Base-by-base conservation (phyloP, 192 early-diverging fungal genomes). In the Dimargaris xerosporica region DNA sequence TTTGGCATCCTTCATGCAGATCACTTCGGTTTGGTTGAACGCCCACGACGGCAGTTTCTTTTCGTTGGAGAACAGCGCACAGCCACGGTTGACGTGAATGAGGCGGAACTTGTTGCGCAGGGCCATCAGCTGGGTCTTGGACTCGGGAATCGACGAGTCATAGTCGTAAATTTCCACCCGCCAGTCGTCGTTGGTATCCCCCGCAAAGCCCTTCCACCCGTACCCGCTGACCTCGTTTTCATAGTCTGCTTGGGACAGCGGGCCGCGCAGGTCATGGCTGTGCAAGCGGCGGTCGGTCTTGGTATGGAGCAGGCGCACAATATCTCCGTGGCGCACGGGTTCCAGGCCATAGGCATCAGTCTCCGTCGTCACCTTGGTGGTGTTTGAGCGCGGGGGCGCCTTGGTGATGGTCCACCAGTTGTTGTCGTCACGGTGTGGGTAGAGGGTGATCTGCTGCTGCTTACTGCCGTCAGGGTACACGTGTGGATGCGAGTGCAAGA, bases 131-230 rank as follows among this genome's bases (percentile, higher is more conserved):
- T 66, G 61, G n/a, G 75, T 69, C 28, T 74, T 74, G 28, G 80
- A 66, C 51, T 75, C 75, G 7, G 75, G 62, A 21, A 75, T 73
- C 15, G 66, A 66, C 17, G 65, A 52, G n/a, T 85, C 76, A 63
- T 77, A 54, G 15, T 81, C 78, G 25, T 81, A 66, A 52, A 93
- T 86, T 64, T 91, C 84, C 11, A 97, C 77, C 39, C 82, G 78
- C 90, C 90, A 97, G 72, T 87, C 79, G 75, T 97, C 94, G 66
- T 97, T 97, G 43, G 85, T 75, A 67, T 97, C 94, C 44, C 94
- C 93, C 29, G 74, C 67, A 70, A 85, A 90, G 4, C 77, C 79
- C 31, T 75, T 64, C 66, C 77, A 87, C 17, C 87, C 87, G 63
- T 89, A 89, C 44, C 71, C 84, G 55, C 78, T 71, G 23, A 86